Evolutionary conservation across 352 stramenopile genomes (phyloP), one percentile per base, ranked within the genome.

Genomic region (Globisporangium spinosum): DNA sequence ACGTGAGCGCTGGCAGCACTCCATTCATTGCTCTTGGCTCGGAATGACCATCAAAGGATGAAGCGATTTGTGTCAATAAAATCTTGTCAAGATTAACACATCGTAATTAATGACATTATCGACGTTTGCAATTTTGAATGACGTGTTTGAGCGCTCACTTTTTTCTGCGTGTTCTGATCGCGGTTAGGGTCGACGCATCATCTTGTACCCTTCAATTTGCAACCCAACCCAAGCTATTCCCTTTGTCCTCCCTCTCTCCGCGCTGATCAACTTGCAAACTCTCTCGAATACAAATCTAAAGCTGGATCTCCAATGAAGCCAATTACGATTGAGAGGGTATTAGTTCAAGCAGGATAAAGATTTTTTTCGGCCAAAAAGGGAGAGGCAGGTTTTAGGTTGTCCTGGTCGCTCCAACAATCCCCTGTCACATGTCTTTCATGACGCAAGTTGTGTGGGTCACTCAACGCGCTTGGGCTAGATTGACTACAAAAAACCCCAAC

Each of bases 1-100:
- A 93, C 34, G 85, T 93, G 63, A 87, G 70, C 20, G 68, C 62
- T n/a, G 85, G 67, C 59, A 93, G 71, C 54, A 93, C 74, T 49
- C 80, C 80, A 74, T 93, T 93, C 85, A 93, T 93, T 45, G 56
- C 32, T 32, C 27, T 49, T 43, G 27, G 5, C 15, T n/a, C 3
- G 10, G 38, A 38, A 2, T 38, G 32, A 38, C 32, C 8, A 38
- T 32, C 29, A 32, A 32, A 32, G 29, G 29, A 32, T 32, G 29
- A 32, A 8, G 29, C 29, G 29, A 32, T 32, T 32, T 32, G 4
- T 32, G 29, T 43, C 35, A 45, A 17, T 25, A 25, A 54, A 25
- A 7, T 15, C 9, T 54, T 54, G 17, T 54, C 15, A 12, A 23
- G 13, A 53, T 12, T 53, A 12, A 10, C 17, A 23, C 3, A 23